Percentiles rank a stretch among this genome's conserved stretches.
phyloP scores from a whole-genome alignment of 768 basidiomycete genomes.

The Podaxis pistillaris region DNA sequence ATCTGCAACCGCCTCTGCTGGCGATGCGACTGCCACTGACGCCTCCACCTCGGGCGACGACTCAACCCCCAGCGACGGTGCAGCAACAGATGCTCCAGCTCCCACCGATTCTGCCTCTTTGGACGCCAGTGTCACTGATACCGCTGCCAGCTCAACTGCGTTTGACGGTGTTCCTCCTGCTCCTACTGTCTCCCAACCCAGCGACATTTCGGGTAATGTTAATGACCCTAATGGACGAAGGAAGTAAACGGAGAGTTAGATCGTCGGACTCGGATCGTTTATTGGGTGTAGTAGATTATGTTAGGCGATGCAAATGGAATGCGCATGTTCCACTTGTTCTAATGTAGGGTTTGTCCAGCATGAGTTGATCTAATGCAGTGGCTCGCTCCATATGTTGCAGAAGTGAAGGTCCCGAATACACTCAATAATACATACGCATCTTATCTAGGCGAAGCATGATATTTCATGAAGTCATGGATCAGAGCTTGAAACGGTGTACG shows the following conservation, averaged over 20 bases:
- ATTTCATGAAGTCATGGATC: too few species aligned
- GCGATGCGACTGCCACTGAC: slow-evolving; percentile 13
- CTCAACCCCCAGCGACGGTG: slow-evolving; percentile 17
- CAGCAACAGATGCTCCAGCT: slow-evolving; percentile 12
- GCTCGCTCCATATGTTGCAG: background rate
- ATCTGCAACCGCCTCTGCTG: background rate
- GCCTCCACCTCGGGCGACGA: background rate
- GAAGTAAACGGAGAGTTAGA: background rate
- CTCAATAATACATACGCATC: too few species aligned
- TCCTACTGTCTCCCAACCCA: slow-evolving; percentile 19
- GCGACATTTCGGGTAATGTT: slow-evolving; percentile 28
- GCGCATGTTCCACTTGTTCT: background rate
- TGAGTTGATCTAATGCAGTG: background rate
- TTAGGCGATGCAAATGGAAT: background rate
- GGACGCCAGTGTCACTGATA: background rate
- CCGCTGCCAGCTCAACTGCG: slow-evolving; percentile 15
- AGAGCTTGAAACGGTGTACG: too few species aligned
- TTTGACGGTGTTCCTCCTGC: slow-evolving; percentile 15
- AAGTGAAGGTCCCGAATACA: too few species aligned
- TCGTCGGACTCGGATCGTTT: background rate
- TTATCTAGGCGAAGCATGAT: too few species aligned
- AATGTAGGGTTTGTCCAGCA: background rate
- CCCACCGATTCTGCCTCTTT: slow-evolving; percentile 9
- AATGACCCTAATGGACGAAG: slow-evolving; percentile 28
- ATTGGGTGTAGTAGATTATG: background rate